Percentiles rank a stretch among this genome's conserved stretches.
These are phyloP conservation scores for Sphagnum tenellum DNA, from an alignment of 225 moss, liverwort and hornwort genomes.

Conservation along the genomic window DNA sequence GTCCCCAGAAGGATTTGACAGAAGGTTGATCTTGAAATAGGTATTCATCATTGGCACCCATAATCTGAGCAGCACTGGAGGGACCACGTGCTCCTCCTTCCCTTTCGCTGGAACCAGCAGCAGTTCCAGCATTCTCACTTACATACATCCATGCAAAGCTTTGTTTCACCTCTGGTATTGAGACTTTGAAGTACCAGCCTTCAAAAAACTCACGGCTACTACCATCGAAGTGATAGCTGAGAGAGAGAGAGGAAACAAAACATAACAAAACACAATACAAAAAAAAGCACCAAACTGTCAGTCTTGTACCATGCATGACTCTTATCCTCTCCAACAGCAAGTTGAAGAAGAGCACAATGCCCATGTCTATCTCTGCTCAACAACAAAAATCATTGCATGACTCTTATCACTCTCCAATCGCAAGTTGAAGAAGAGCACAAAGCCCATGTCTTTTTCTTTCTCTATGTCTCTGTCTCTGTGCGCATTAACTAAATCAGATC, in stretches of 20 bases:
- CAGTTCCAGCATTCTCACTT: slow-evolving; percentile 66
- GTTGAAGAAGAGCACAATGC: too few species aligned
- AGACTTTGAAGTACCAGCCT: slow-evolving; percentile 93
- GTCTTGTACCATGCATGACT: too few species aligned
- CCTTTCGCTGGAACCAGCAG: slow-evolving; percentile 3
- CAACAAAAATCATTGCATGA: too few species aligned
- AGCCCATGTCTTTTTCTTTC: background rate
- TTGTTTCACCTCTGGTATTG: slow-evolving; percentile 67
- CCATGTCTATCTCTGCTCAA: too few species aligned
- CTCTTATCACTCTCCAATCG: background rate
- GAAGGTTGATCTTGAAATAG: slow-evolving; percentile 53
- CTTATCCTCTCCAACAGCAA: background rate
- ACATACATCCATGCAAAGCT: slow-evolving; percentile 97
- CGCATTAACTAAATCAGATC: background rate
- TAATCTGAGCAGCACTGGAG: slow-evolving; percentile 64
- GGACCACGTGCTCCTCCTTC: slow-evolving; percentile 20
- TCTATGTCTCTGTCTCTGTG: background rate
- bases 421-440: too few species aligned
- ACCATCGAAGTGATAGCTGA: slow-evolving; percentile 88
- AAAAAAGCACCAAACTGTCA: background rate
- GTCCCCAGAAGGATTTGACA: slow-evolving; percentile 75
- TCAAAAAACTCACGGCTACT: slow-evolving; percentile 79
- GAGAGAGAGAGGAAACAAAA: background rate
- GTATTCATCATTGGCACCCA: slow-evolving; percentile 88
- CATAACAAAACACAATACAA: background rate